Percentiles rank a stretch among this genome's conserved stretches.
Evolutionary conservation across 1,139 yeast species (phyloP).

Genomic region (Yamadazyma buinensis): DNA sequence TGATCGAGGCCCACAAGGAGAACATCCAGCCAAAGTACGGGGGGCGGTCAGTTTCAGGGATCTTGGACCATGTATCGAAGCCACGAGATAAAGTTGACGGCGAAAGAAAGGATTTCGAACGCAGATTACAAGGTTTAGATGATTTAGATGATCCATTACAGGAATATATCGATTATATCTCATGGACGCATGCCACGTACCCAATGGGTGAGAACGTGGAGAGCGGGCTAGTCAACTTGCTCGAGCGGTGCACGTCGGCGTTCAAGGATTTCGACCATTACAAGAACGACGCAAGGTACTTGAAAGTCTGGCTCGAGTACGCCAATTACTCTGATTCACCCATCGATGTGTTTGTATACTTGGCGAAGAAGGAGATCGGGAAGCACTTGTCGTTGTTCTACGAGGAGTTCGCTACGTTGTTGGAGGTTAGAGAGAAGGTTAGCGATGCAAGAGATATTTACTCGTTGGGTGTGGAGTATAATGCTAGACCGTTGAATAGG

Average conservation of each 20-base stretch:
- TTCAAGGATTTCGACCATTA: conserved; percentile 66
- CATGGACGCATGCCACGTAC: conserved; percentile 64
- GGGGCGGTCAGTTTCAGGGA: conserved; percentile 66
- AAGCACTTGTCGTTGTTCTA: conserved; percentile 63
- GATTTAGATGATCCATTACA: conserved; percentile 83
- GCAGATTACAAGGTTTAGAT: conserved; percentile 40
- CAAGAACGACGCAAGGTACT: conserved; percentile 77
- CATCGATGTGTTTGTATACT: conserved; percentile 65
- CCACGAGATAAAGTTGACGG: conserved; percentile 11
- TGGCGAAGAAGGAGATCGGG: conserved; percentile 76
- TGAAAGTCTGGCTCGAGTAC: conserved; percentile 78
- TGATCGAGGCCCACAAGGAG: conserved; percentile 72
- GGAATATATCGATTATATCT: conserved; percentile 63
- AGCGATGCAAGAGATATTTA: conserved; percentile 64
- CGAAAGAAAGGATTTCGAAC: conserved; percentile 41
- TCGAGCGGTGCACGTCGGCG: conserved; percentile 70
- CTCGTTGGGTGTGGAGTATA: conserved; percentile 52
- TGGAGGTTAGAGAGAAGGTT: conserved; percentile 51
- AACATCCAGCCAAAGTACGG: conserved; percentile 66
- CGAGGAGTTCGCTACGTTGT: conserved; percentile 71
- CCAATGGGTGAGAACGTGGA: conserved; percentile 68
- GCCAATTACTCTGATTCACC: conserved; percentile 69
- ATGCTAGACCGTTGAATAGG: conserved; percentile 64
- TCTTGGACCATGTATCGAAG: conserved; percentile 43
- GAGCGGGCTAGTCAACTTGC: conserved; percentile 61